Base-by-base conservation (phyloP, 2,329 filamentous ascomycete species). In the Fusarium siculi region DNA sequence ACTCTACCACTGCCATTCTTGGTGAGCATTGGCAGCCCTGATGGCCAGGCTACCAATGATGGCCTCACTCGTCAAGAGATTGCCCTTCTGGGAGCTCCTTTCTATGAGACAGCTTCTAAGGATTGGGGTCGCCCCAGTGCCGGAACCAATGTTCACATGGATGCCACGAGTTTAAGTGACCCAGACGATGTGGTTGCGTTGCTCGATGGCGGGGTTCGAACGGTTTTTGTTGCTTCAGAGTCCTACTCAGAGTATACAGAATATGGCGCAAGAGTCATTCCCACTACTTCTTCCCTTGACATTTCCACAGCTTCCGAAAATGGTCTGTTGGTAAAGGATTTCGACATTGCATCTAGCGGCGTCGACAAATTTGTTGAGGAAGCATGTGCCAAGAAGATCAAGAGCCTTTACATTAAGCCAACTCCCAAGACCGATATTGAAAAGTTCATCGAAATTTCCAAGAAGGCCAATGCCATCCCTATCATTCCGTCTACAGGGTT, bases 121-220 rank as follows among this genome's bases (percentile, higher is more conserved):
- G 80, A 86, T 68, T 81, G 91, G 58, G 81, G 81, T 36, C 84
- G 84, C 65, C 85, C 88, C 76, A 86, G 83, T 69, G 82, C 85
- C 63, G 85, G 87, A 39, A 87, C 88, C 72, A 85, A 87, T 74
- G 89, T 93, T 73, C 95, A 93, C 80, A 89, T 97, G 74, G 94
- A 97, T 77, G 94, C 91, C 56, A 92, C 93, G 9, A 84, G 84
- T 28, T 86, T 98, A 43, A 82, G 88, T 37, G 90, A 91, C 16
- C 85, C 86, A 62, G 92, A 95, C 74, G 93, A 97, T 72, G 86
- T 98, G 40, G 84, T 96, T 60, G 89, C 93, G 52, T 87, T 98
- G 40, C 90, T 99, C 63, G 93, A 99, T 81, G 89, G 91, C 72
- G 96, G 96, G 67, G 94, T 95, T 11, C 89, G 91, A 58, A 96